Evolutionary conservation across 176 grass and related monocot species (phyloP), one percentile per base, ranked within the genome.

Genomic region (Otatea glauca): DNA sequence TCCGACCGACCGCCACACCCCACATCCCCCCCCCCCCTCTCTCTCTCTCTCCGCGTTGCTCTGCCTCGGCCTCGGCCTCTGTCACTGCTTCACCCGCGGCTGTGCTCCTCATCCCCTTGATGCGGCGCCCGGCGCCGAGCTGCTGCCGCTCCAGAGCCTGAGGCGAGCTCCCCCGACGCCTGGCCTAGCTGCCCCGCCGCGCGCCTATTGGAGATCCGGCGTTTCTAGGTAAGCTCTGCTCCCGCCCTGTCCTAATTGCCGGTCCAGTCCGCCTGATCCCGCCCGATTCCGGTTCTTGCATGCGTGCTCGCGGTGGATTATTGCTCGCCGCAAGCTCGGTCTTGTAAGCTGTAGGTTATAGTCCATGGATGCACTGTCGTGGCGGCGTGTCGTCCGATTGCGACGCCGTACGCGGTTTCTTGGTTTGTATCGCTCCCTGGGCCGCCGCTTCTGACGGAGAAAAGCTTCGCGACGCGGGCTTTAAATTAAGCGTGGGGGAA

Each of bases 1-100:
- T 82, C 68, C 68, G 80, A 62, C 80, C 53, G 80, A 82, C 80
- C 81, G 70, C 34, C 78, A 68, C 78, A 53, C 79, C 35, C 69
- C 53, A 43, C 80, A 34, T 43, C 68, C 68, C 25, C 43, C 4
- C 32, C n/a, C 4, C 15, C 2, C 64, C 7, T 2, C n/a, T 23
- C n/a, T 15, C 32, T 66, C 64, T 65, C 32, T 61, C 54, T 61
- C 68, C 54, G 68, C 54, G 80, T 72, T 82, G 53, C 53, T 72
- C 80, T 71, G 50, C 66, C 42, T 80, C 77, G 53, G 61, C 77
- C 58, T 56, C 53, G 2, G 64, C 64, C 70, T 29, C 1, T 29
- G 29, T 29, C 39, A 62, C 80, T 24, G 67, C 53, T 70, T 72
- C 69, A 4, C 55, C 41, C 15, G 70, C 13, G 69, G 81, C 21